Evolutionary conservation across 192 early-diverging fungal genomes (phyloP).

Genomic region (Piromyces finnis): DNA sequence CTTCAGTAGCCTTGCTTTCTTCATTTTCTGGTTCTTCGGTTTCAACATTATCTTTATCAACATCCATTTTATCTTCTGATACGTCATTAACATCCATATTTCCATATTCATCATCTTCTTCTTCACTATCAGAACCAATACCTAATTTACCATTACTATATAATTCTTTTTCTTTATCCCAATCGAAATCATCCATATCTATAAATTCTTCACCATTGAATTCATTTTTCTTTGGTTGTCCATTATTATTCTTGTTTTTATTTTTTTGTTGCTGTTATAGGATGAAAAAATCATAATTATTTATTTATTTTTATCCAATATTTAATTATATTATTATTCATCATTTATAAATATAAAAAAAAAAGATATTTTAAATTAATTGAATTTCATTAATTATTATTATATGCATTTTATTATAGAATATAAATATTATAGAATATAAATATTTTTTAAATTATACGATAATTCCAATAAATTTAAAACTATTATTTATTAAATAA

Average conservation of each 20-base stretch:
- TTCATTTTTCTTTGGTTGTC: slow-evolving; percentile 1
- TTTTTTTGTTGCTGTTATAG: neutral
- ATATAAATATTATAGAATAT: too few species aligned
- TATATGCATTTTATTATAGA: too few species aligned
- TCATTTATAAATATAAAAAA: too few species aligned
- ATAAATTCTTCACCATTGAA: slow-evolving; percentile 27
- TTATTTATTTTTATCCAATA: too few species aligned
- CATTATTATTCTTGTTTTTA: slow-evolving; percentile 1
- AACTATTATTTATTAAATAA: too few species aligned
- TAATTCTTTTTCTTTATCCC: slow-evolving; percentile 8
- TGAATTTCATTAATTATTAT: too few species aligned
- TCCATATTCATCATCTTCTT: slow-evolving; percentile 11
- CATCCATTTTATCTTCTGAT: slow-evolving; percentile 7
- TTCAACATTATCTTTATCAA: neutral
- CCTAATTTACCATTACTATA: neutral
- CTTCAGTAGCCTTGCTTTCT: neutral
- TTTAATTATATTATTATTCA: too few species aligned
- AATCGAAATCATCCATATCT: slow-evolving; percentile 65
- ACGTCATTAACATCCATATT: slow-evolving; percentile 11
- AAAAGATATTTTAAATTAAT: too few species aligned
- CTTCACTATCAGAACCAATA: neutral
- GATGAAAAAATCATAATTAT: neutral
- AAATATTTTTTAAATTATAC: too few species aligned
- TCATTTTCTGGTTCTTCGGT: neutral
- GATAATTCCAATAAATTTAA: too few species aligned